phyloP scores from a whole-genome alignment of 257 asterid genomes.

The Solanum pimpinellifolium region DNA sequence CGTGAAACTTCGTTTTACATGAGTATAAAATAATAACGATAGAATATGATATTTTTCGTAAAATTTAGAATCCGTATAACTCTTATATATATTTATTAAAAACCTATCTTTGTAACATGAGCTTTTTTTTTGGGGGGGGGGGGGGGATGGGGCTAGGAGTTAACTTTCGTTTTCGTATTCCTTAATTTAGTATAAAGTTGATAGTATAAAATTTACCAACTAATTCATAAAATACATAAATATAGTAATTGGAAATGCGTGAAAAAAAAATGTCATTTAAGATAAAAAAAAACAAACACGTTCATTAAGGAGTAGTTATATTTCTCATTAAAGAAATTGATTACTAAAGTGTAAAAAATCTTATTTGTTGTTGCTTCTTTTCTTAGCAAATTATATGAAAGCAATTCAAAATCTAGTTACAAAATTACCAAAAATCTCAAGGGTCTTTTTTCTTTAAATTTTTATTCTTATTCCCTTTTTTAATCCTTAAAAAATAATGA shows the following conservation, averaged over 20 bases:
- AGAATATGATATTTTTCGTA: background rate
- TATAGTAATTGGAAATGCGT: background rate
- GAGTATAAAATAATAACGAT: background rate
- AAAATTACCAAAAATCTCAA: background rate
- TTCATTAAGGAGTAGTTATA: background rate
- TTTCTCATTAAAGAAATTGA: background rate
- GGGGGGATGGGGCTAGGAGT: background rate
- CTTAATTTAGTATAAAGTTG: background rate
- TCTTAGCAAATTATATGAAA: background rate
- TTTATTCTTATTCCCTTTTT: background rate
- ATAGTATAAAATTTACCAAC: background rate
- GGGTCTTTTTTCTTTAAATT: background rate
- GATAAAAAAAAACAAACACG: background rate
- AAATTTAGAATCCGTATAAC: background rate
- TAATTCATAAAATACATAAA: background rate
- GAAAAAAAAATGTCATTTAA: background rate
- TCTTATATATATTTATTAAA: background rate
- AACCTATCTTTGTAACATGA: background rate
- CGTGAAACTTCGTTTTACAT: background rate
- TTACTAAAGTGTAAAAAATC: background rate
- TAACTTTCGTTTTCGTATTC: background rate
- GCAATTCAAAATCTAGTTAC: background rate
- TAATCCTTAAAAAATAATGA: background rate
- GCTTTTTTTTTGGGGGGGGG: background rate
- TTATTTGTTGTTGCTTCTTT: background rate